Evolutionary conservation across 164 flowering plant genomes (phyloP).

Genomic region (Stephania cephalantha): DNA sequence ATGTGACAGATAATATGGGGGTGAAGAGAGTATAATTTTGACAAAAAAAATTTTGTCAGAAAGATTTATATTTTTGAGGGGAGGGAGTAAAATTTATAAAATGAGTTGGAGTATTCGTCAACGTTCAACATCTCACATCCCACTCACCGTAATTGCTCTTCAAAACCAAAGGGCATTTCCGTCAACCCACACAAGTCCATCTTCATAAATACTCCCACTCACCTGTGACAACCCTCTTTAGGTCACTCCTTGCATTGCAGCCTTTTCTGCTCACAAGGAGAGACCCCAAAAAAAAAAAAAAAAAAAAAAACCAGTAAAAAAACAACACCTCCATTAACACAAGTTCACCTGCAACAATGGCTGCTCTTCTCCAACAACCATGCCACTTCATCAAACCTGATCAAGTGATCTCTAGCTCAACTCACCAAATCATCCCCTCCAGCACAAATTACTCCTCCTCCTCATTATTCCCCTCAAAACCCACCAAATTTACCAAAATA

Average conservation of each 20-base stretch:
- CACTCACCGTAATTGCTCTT: not conserved
- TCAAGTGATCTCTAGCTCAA: slow-evolving; percentile 5
- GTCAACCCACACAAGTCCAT: not conserved
- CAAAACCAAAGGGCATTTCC: not conserved
- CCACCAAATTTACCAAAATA: slow-evolving; percentile 3
- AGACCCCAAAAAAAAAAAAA: not conserved
- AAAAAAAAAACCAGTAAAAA: too few species aligned
- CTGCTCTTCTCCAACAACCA: not conserved
- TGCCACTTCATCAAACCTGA: slow-evolving; percentile 9
- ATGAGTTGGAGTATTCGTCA: too few species aligned
- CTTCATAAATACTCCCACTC: not conserved
- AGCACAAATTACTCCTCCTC: not conserved
- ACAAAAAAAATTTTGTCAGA: too few species aligned
- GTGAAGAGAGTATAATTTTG: too few species aligned
- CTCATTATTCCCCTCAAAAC: not conserved
- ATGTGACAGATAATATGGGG: too few species aligned
- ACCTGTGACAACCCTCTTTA: not conserved
- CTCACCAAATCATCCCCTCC: slow-evolving; percentile 1
- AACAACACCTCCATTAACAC: not conserved
- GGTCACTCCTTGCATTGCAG: not conserved
- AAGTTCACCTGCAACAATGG: slow-evolving; percentile 1
- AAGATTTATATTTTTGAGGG: too few species aligned
- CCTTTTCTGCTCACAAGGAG: not conserved
- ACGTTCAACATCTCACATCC: too few species aligned
- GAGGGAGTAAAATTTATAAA: too few species aligned